These are phyloP conservation scores for Suillus occidentalis DNA, from an alignment of 768 basidiomycete species.

Conservation along the genomic window DNA sequence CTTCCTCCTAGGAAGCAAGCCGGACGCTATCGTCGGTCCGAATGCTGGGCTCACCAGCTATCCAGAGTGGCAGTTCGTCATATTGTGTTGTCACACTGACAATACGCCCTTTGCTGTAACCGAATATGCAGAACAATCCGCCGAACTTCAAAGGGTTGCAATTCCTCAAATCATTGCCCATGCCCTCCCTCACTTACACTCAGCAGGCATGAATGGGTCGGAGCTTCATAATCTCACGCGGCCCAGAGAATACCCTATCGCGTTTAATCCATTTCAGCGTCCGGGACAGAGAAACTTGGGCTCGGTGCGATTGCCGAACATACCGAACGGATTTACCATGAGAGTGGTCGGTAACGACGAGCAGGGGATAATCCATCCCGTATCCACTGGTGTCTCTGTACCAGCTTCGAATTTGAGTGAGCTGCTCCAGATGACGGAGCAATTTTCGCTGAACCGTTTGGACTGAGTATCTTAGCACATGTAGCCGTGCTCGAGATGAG, in stretches of 20 bases:
- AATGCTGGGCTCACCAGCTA: constrained; percentile 42
- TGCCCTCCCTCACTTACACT: constrained; percentile 23
- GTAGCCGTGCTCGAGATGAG: background rate
- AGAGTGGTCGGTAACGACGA: constrained; percentile 24
- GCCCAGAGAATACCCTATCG: constrained; percentile 30
- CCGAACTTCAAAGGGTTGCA: constrained; percentile 30
- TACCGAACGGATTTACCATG: constrained; percentile 34
- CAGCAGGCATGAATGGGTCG: constrained; percentile 16
- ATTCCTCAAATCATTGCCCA: constrained; percentile 30
- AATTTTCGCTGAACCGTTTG: constrained; percentile 27
- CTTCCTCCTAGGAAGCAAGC: constrained; percentile 20
- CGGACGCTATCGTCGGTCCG: constrained; percentile 44
- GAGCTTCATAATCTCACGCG: constrained; percentile 24
- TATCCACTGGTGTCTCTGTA: background rate
- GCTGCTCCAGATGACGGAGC: constrained; percentile 15
- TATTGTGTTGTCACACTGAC: constrained; percentile 32
- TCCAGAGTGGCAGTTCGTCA: constrained; percentile 36
- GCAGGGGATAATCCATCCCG: background rate
- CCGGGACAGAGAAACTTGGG: constrained; percentile 32
- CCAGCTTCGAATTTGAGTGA: constrained; percentile 10
- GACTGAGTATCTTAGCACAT: constrained; percentile 21
- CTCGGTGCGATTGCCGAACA: constrained; percentile 28
- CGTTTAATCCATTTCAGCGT: constrained; percentile 34
- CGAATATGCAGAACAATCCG: constrained; percentile 38
- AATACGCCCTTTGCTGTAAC: constrained; percentile 34